Conservation (phyloP, 2,329 filamentous ascomycete genomes). For the Podosphaera leucotricha region DNA sequence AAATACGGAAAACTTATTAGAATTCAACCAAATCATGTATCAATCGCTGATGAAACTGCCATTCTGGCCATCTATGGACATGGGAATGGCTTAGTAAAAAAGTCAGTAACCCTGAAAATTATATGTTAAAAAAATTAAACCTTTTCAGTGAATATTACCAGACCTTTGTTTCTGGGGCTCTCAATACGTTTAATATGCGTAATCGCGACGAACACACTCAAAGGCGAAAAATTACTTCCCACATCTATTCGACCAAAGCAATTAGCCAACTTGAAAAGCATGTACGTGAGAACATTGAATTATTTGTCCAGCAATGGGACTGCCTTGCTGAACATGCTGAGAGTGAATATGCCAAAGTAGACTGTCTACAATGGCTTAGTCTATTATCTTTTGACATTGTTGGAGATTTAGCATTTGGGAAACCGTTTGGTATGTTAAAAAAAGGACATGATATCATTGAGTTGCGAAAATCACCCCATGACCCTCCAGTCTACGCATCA, state of each 20-base stretch:
- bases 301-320: constrained; percentile 53
- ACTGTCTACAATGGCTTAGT: constrained; percentile 65
- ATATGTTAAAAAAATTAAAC: too few species aligned
- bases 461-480: constrained; percentile 35
- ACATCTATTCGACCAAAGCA: constrained; percentile 67
- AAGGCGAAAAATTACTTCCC: constrained; percentile 71
- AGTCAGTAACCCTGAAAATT: too few species aligned
- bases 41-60: constrained; percentile 53
- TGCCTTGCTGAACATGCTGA: constrained; percentile 25
- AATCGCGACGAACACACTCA: constrained; percentile 61
- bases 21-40: constrained; percentile 67
- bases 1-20: constrained; percentile 53
- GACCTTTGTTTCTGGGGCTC: constrained; percentile 73
- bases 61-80: constrained; percentile 60
- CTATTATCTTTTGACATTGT: constrained; percentile 31
- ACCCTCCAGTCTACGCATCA: constrained; percentile 41
- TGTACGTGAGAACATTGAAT: constrained; percentile 25
- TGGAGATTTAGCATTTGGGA: constrained; percentile 42
- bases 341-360: constrained; percentile 34
- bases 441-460: constrained; percentile 56
- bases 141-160: constrained; percentile 47
- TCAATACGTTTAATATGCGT: constrained; percentile 79
- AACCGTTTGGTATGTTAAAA: constrained; percentile 63
- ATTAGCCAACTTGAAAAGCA: constrained; percentile 74
- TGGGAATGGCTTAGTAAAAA: constrained; percentile 51